Evolutionary conservation across 2,329 filamentous ascomycete genomes (phyloP), one percentile per base, ranked within the genome.

Genomic region (Uncinocarpus reesii): DNA sequence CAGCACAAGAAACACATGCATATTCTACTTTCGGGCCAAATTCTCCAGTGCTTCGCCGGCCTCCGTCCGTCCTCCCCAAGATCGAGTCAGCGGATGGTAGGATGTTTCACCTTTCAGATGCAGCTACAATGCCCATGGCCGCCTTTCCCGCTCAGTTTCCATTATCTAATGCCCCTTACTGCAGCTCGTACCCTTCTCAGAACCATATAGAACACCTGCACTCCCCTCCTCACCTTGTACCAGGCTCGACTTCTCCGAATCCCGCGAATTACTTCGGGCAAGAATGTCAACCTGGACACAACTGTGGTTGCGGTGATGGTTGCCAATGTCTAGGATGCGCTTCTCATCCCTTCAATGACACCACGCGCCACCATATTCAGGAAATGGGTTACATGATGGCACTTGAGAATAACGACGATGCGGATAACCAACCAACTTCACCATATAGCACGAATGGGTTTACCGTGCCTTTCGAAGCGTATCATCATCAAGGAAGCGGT

Each of bases 271-370:
- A 23, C 20, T 45, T 36, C 16, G 49, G 21, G 34, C 13, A 37
- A 3, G 41, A 50, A 28, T n/a, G 24, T 31, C 29, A 62, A 15
- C 46, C 57, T n/a, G 57, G 53, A 10, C 60, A 66, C 52, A 60
- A 62, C 7, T 72, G 70, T 50, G 59, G 57, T 35, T 72, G 70
- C 52, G 70, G 70, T 18, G 65, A 71, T 42, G 60, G 60, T 5
- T 73, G 70, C 48, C 63, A 71, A 52, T 73, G 70, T 53, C 53
- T 72, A 24, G 70, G 67, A 13, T 73, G 70, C 56, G 64, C 66
- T 13, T 59, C 64, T 31, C 70, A 73, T 55, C 70, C 70, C 2
- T 72, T 65, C 53, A 73, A 73, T 52, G 62, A 62, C 23, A 68
- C 67, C 8, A 72, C 70, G 1, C 60, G 64, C 44, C 63, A 70